A percentile compares a stretch with the other conserved stretches of the same genome.
Conservation (phyloP, 2,329 filamentous ascomycete genomes). For the Fusarium aywerte region DNA sequence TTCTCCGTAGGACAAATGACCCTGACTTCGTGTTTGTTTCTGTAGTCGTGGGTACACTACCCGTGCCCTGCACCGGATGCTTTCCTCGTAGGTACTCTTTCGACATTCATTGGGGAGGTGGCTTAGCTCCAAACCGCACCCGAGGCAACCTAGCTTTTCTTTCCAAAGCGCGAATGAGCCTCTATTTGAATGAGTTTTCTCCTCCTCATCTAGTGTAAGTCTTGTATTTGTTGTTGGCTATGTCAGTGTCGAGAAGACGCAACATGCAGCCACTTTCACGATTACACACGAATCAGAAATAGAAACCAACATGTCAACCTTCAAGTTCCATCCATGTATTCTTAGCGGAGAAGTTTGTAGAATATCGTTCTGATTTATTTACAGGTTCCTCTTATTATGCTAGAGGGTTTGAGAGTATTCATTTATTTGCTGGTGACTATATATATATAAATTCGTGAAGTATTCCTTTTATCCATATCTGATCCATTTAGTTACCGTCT, state of each 20-base stretch:
- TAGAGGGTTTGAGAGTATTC: too few relatives aligned
- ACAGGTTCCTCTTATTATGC: too few relatives aligned
- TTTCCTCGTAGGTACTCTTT: not conserved
- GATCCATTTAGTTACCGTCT: too few relatives aligned
- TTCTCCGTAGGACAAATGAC: not conserved
- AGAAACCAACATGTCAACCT: constrained; percentile 23
- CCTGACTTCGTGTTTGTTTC: not conserved
- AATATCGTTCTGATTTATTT: not conserved
- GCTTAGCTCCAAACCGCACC: not conserved
- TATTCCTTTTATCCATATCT: too few relatives aligned
- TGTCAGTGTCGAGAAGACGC: not conserved
- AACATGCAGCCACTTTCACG: constrained; percentile 19
- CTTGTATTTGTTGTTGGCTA: not conserved
- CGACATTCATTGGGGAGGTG: not conserved
- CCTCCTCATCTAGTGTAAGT: not conserved
- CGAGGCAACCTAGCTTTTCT: not conserved
- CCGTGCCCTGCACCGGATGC: not conserved
- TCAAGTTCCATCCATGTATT: not conserved
- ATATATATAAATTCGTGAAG: too few relatives aligned
- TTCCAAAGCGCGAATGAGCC: not conserved
- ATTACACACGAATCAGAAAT: constrained; percentile 32
- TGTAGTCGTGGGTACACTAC: constrained; percentile 3
- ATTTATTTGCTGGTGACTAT: too few relatives aligned
- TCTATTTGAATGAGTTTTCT: not conserved
- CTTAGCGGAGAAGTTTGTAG: not conserved